phyloP scores from a whole-genome alignment of 2,329 filamentous ascomycete species.

The Apiospora arundinis region DNA sequence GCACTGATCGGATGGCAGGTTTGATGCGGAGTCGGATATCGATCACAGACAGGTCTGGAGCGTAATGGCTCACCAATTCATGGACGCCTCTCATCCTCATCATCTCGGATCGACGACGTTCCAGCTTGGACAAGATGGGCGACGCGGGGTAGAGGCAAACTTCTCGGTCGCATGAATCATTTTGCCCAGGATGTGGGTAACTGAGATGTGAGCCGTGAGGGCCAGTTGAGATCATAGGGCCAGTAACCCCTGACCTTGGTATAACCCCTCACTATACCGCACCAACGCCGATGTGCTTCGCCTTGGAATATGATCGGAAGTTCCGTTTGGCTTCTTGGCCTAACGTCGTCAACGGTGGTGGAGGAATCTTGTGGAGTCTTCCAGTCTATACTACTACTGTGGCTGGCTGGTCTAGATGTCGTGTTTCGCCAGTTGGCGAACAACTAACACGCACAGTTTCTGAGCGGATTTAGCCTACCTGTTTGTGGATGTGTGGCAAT shows the following conservation, averaged over 20 bases:
- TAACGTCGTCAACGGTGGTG: background rate
- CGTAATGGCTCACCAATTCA: background rate
- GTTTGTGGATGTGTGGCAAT: background rate
- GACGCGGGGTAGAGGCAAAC: constrained; percentile 20
- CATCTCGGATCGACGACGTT: constrained; percentile 40
- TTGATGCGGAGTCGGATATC: background rate
- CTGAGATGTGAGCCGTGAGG: constrained; percentile 6
- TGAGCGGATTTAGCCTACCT: background rate
- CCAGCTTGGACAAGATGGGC: constrained; percentile 24
- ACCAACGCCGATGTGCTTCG: background rate
- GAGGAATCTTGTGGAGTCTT: background rate
- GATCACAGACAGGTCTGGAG: background rate
- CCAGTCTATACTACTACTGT: background rate
- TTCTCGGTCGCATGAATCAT: constrained; percentile 18
- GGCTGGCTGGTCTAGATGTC: background rate
- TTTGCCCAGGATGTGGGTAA: constrained; percentile 4
- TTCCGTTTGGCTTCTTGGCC: background rate
- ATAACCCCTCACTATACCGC: background rate
- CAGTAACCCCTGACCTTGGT: constrained; percentile 3
- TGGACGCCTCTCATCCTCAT: constrained; percentile 28
- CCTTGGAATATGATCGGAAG: background rate
- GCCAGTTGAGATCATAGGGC: background rate
- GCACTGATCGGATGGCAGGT: constrained; percentile 7
- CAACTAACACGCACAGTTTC: background rate
- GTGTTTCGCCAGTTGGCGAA: constrained; percentile 7